phyloP scores from a whole-genome alignment of 805 yeast genomes.

The Komagataella kurtzmanii region DNA sequence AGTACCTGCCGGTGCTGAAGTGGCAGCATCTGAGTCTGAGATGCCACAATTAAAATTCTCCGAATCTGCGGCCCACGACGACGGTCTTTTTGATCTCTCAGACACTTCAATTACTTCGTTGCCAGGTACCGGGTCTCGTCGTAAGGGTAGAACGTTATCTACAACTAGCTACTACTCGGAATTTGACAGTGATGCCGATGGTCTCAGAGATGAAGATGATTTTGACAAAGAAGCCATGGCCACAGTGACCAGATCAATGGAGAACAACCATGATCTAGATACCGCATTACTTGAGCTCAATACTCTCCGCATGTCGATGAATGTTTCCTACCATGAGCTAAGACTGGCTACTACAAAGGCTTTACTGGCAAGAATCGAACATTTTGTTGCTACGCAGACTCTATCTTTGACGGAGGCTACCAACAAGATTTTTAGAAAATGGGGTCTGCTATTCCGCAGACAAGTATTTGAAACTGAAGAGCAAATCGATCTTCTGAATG shows the following conservation, averaged over 20 bases:
- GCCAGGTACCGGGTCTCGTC: not conserved
- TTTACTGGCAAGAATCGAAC: constrained; percentile 51
- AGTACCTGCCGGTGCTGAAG: not conserved
- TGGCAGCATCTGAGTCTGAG: not conserved
- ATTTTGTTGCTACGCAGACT: constrained; percentile 67
- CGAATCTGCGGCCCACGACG: not conserved
- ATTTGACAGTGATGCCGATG: constrained; percentile 23
- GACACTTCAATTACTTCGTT: constrained; percentile 29
- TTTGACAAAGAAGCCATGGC: constrained; percentile 87
- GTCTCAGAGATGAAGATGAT: constrained; percentile 50
- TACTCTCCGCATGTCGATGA: constrained; percentile 94
- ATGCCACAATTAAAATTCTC: not conserved
- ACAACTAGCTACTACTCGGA: constrained; percentile 8
- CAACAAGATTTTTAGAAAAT: constrained; percentile 57
- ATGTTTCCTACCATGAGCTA: constrained; percentile 89
- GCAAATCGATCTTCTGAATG: constrained; percentile 53
- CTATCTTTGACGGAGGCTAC: constrained; percentile 67
- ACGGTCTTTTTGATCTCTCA: constrained; percentile 32
- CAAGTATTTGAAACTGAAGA: constrained; percentile 78
- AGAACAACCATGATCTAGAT: constrained; percentile 84
- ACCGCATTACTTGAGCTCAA: constrained; percentile 88
- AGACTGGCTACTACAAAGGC: constrained; percentile 71
- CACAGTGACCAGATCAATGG: constrained; percentile 83
- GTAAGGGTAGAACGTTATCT: constrained; percentile 22
- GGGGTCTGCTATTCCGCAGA: constrained; percentile 74